These are phyloP conservation scores for Pythium folliculosum DNA, from an alignment of 352 stramenopile species.

Conservation along the genomic window DNA sequence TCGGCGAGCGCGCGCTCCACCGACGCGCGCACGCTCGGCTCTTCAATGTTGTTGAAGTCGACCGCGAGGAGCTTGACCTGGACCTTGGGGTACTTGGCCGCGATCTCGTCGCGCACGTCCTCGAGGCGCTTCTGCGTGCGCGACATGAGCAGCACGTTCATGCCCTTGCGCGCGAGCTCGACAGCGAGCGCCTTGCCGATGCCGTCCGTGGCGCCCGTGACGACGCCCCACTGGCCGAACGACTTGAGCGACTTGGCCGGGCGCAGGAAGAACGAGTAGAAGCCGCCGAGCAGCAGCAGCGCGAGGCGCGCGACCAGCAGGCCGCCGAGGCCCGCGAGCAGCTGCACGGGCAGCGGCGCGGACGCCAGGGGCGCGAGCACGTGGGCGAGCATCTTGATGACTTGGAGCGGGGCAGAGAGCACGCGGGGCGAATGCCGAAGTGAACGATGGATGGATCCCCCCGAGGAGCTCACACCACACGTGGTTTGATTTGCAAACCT, in stretches of 20 bases:
- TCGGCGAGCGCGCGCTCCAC: slow-evolving; percentile 61
- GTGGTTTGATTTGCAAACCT: background rate
- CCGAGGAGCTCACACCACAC: slow-evolving; percentile 2
- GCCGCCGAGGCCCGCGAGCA: slow-evolving; percentile 44
- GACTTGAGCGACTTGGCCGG: slow-evolving; percentile 92
- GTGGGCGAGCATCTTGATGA: slow-evolving; percentile 21
- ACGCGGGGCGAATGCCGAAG: slow-evolving; percentile 7
- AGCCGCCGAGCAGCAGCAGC: slow-evolving; percentile 45
- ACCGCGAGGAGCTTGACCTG: slow-evolving; percentile 89
- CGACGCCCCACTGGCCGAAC: slow-evolving; percentile 97
- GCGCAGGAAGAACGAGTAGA: slow-evolving; percentile 92
- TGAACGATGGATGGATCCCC: background rate
- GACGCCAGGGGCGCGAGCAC: slow-evolving; percentile 35
- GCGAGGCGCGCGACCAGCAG: slow-evolving; percentile 55
- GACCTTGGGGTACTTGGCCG: slow-evolving; percentile 89
- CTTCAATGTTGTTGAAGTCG: slow-evolving; percentile 94
- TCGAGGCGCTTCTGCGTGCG: slow-evolving; percentile 96
- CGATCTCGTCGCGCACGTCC: slow-evolving; percentile 93
- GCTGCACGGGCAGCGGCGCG: slow-evolving; percentile 45
- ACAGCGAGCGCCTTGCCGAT: slow-evolving; percentile 92
- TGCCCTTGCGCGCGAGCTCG: slow-evolving; percentile 95
- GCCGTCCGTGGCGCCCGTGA: slow-evolving; percentile 96
- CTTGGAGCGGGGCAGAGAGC: background rate
- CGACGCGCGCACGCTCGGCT: slow-evolving; percentile 53
- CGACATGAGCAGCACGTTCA: slow-evolving; percentile 98